Base-by-base conservation (phyloP, 768 basidiomycete species). In the Naganishia friedmannii region DNA sequence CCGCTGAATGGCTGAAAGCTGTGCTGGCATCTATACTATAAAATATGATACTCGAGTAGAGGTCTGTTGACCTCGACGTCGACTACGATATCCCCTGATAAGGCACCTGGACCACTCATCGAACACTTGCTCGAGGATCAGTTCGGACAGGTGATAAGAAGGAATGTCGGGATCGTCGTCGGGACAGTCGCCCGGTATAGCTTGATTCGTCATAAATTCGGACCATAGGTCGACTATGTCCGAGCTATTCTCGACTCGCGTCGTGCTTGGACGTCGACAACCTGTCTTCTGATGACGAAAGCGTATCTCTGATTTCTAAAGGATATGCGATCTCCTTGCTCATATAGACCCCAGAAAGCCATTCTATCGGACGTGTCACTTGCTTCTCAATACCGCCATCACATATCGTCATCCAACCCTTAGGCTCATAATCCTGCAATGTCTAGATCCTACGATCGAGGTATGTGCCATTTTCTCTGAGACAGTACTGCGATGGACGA, bases 371-470 rank as follows among this genome's bases (percentile, higher is more conserved):
- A 55, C 19, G 54, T 31, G 5, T 26, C 19, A n/a, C 31, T 1
- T 3, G 3, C 10, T 4, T 42, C 57, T 21, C 34, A 39, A 51
- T n/a, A 51, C 12, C 48, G 5, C 32, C 39, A 19, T 39, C 23
- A 21, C 57, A 6, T 39, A 12, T 17, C n/a, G 34, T 13, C 34
- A 15, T 39, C 3, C 37, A 34, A 58, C 32, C 9, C 17, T 4
- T 34, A 31, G 15, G 10, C 23, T 45, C 19, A 2, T 1, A 23
- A 17, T 13, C 3, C 42, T 9, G 28, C 32, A 55, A 82, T 82
- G 82, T 82, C 93, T 69, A 90, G 93, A 85, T 94, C 92, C 39
- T 96, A 96, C 84, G 93, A 96, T 88, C 89, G 93, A 87, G 93
- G 93, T 93, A 78, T n/a, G 68, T 45, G 42, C 45, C 39, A 5